Percentiles rank a stretch among this genome's conserved stretches.
These are phyloP conservation scores for Trichoderma afroharzianum DNA, from an alignment of 2,329 filamentous ascomycete species.

Conservation along the genomic window DNA sequence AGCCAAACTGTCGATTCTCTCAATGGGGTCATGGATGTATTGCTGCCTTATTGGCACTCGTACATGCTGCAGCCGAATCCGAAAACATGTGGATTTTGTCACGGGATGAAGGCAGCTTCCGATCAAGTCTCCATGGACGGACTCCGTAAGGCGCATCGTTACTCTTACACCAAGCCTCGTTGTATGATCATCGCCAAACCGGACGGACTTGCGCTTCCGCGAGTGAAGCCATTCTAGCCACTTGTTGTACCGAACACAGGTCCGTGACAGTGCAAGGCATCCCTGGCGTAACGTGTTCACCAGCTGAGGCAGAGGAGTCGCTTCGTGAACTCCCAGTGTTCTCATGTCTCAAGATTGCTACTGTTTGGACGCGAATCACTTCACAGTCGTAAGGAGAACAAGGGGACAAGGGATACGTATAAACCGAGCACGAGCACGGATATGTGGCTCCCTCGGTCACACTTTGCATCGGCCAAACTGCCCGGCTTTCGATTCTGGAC, in stretches of 20 bases:
- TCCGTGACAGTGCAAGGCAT: not conserved
- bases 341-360: not conserved
- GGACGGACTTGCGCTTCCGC: not conserved
- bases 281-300: not conserved
- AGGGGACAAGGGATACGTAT: not conserved
- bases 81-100: not conserved
- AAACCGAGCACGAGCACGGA: not conserved
- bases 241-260: not conserved
- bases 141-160: not conserved
- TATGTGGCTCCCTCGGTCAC: not conserved
- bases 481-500: not conserved
- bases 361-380: not conserved
- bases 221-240: not conserved
- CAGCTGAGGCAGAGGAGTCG: not conserved
- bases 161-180: not conserved
- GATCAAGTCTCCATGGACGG: not conserved
- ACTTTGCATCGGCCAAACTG: not conserved
- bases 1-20: not conserved
- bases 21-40: not conserved
- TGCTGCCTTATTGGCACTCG: constrained; percentile 1
- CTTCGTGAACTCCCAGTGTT: not conserved
- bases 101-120: constrained; percentile 7
- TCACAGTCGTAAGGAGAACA: not conserved
- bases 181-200: not conserved
- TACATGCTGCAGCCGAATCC: not conserved